A percentile compares a stretch with the other conserved stretches of the same genome.
Evolutionary conservation across 306 rosid genomes (phyloP).

Genomic region (Quercus wislizeni): DNA sequence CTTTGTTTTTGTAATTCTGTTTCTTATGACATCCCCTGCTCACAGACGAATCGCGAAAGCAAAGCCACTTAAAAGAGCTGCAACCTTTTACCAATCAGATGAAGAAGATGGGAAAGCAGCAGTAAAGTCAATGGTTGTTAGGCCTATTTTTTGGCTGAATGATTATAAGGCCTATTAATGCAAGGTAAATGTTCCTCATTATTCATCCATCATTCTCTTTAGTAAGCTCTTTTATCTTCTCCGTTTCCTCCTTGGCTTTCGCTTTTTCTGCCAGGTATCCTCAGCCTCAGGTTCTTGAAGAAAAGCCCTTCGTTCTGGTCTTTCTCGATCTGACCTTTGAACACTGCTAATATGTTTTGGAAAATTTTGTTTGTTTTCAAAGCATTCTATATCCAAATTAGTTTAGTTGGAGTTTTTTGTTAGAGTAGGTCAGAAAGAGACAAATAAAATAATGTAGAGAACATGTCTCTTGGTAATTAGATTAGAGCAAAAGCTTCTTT

Average conservation of each 20-base stretch:
- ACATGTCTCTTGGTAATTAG: too few relatives aligned
- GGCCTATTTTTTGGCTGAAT: constrained; percentile 30
- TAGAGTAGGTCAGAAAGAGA: too few relatives aligned
- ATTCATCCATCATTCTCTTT: constrained; percentile 62
- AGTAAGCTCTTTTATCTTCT: constrained; percentile 51
- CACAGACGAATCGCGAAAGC: constrained; percentile 63
- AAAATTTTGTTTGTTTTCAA: too few relatives aligned
- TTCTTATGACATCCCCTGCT: constrained; percentile 62
- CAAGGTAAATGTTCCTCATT: constrained; percentile 60
- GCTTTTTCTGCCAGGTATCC: constrained; percentile 48
- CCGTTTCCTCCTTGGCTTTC: constrained; percentile 56
- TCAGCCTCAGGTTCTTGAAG: constrained; percentile 72
- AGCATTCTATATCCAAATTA: too few relatives aligned
- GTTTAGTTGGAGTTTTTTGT: too few relatives aligned
- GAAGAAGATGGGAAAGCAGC: constrained; percentile 56
- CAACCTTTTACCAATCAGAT: constrained; percentile 72
- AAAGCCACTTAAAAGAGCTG: constrained; percentile 64
- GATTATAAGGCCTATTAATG: constrained; percentile 12
- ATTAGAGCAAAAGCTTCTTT: too few relatives aligned
- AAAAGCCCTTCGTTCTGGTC: constrained; percentile 76
- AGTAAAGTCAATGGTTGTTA: constrained; percentile 46
- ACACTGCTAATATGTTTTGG: constrained; percentile 39
- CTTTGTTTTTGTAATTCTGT: constrained; percentile 16
- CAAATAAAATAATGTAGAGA: too few relatives aligned
- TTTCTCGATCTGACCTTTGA: constrained; percentile 66